Evolutionary conservation across 2,329 filamentous ascomycete species (phyloP).

Genomic region (Colletotrichum sojae): DNA sequence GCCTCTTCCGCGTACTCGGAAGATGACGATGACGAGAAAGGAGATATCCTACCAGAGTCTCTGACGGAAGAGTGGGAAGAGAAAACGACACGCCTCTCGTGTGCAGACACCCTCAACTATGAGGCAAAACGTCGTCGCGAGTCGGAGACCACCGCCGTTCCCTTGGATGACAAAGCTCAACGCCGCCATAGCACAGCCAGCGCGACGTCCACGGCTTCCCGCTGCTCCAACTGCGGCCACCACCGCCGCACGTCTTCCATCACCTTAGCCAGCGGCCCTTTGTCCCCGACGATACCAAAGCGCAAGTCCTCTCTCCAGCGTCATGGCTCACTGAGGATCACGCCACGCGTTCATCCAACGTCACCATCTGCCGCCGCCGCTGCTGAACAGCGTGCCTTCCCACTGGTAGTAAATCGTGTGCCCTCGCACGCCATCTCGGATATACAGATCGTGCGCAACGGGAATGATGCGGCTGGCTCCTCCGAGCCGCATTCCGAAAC

Average conservation of each 20-base stretch:
- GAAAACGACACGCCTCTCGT: slow-evolving; percentile 9
- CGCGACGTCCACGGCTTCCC: slow-evolving; percentile 7
- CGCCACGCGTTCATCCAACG: background rate
- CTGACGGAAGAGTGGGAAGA: slow-evolving; percentile 28
- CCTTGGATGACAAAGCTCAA: slow-evolving; percentile 2
- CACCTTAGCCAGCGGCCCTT: background rate
- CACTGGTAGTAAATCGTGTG: slow-evolving; percentile 1
- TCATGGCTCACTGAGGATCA: background rate
- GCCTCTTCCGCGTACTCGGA: slow-evolving; percentile 7
- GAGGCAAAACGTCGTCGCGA: background rate
- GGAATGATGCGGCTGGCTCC: background rate
- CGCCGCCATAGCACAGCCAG: slow-evolving; percentile 7
- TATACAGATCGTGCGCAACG: background rate
- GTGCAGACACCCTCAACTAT: slow-evolving; percentile 3
- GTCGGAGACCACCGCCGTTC: slow-evolving; percentile 2
- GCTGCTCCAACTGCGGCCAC: slow-evolving; percentile 21
- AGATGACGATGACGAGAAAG: slow-evolving; percentile 17
- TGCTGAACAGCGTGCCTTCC: background rate
- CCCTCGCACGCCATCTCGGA: slow-evolving; percentile 17
- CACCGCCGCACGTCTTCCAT: slow-evolving; percentile 15
- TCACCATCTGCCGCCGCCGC: background rate
- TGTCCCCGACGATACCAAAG: background rate
- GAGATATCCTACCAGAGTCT: slow-evolving; percentile 12
- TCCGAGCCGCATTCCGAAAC: slow-evolving; percentile 25
- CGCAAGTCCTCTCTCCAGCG: slow-evolving; percentile 12